Percentiles rank a stretch among this genome's conserved stretches.
Evolutionary conservation across 164 flowering plant genomes (phyloP).

Genomic region (Akebia trifoliata): DNA sequence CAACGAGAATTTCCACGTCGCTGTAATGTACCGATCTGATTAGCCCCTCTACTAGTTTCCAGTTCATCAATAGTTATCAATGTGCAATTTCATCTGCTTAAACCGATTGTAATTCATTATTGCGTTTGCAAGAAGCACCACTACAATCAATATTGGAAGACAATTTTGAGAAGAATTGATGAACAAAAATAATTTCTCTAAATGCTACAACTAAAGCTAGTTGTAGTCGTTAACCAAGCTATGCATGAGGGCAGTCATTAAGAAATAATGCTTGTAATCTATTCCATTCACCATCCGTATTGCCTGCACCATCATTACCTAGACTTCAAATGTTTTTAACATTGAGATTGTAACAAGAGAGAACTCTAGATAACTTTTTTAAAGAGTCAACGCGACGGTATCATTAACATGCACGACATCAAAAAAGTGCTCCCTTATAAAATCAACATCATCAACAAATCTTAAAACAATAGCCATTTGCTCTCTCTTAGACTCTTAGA

Average conservation of each 20-base stretch:
- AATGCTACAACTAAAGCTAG: constrained; percentile 1
- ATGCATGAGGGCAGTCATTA: too few species aligned
- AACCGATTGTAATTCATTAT: too few species aligned
- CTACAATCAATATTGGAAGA: background rate
- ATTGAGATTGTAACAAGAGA: background rate
- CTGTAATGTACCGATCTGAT: constrained; percentile 1
- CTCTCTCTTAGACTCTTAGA: constrained; percentile 17
- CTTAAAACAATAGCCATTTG: constrained; percentile 18
- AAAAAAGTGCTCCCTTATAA: constrained; percentile 7
- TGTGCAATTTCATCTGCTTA: too few species aligned
- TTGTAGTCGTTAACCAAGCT: background rate
- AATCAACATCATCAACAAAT: constrained; percentile 14
- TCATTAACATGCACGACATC: background rate
- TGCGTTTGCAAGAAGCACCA: constrained; percentile 5
- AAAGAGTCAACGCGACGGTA: background rate
- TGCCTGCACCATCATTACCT: background rate
- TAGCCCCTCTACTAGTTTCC: background rate
- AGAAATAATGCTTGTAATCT: too few species aligned
- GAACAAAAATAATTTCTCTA: background rate
- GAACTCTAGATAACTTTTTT: background rate
- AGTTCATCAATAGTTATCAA: too few species aligned
- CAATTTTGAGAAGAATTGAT: background rate
- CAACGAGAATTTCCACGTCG: background rate
- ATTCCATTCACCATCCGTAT: background rate
- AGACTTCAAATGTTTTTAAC: background rate